Evolutionary conservation across 1,284 basidiomycete genomes (phyloP).

Genomic region (Irpex sp.): DNA sequence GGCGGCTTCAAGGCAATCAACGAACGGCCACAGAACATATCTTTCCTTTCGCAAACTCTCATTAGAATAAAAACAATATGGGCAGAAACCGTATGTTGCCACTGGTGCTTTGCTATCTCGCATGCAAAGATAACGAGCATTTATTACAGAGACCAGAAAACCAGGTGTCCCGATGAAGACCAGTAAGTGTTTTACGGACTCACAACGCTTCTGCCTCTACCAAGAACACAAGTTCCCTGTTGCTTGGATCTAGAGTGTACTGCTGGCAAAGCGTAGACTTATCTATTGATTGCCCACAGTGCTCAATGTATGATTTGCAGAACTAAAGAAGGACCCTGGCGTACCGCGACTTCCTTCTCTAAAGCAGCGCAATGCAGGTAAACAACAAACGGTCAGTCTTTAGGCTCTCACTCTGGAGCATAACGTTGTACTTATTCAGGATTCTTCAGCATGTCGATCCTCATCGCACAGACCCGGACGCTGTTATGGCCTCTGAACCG

Average conservation of each 20-base stretch:
- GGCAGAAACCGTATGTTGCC: neutral
- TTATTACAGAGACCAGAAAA: neutral
- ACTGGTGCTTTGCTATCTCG: neutral
- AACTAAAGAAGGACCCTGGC: slow-evolving; percentile 81
- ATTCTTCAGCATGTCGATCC: slow-evolving; percentile 15
- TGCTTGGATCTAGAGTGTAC: neutral
- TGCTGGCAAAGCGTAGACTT: neutral
- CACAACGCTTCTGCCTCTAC: neutral
- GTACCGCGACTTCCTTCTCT: slow-evolving; percentile 73
- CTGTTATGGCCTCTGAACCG: slow-evolving; percentile 71
- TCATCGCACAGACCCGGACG: slow-evolving; percentile 44
- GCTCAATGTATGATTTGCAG: slow-evolving; percentile 31
- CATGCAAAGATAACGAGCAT: neutral
- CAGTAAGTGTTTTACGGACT: neutral
- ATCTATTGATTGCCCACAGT: neutral
- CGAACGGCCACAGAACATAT: no score
- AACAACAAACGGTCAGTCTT: slow-evolving; percentile 29
- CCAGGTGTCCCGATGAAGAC: neutral
- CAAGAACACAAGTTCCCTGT: neutral
- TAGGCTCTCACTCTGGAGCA: slow-evolving; percentile 5
- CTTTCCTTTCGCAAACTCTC: no score
- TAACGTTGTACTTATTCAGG: slow-evolving; percentile 11
- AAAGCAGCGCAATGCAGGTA: slow-evolving; percentile 57
- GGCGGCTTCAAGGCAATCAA: neutral
- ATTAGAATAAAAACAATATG: neutral